Evolutionary conservation across 352 stramenopile genomes (phyloP).

Genomic region (Saprolegnia parasitica): DNA sequence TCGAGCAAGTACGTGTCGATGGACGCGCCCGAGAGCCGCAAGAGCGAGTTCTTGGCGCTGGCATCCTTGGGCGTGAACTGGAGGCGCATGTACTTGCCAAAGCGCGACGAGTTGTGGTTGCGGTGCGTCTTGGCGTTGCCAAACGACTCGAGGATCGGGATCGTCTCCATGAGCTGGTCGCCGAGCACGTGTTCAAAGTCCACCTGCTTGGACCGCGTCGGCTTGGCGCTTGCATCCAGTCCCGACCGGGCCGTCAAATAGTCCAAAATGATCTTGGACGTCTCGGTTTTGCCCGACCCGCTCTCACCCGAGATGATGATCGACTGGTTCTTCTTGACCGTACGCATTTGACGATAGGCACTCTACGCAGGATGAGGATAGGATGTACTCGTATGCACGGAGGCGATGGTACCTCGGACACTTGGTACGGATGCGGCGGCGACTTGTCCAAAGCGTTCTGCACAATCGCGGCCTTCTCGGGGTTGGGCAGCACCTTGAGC

Average conservation of each 20-base stretch:
- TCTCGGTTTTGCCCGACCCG: constrained; percentile 92
- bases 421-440: constrained; percentile 31
- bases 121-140: constrained; percentile 86
- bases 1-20: constrained; percentile 56
- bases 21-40: constrained; percentile 49
- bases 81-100: constrained; percentile 77
- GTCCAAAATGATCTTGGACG: constrained; percentile 94
- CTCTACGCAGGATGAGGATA: no score
- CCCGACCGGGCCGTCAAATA: constrained; percentile 83
- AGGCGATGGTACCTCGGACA: constrained; percentile 29
- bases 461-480: constrained; percentile 32
- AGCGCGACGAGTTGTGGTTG: constrained; percentile 77
- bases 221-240: constrained; percentile 40
- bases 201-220: constrained; percentile 56
- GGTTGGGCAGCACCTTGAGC: constrained; percentile 46
- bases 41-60: no score
- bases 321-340: constrained; percentile 85
- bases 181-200: no score
- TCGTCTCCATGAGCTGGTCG: constrained; percentile 79
- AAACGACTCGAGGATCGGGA: constrained; percentile 91
- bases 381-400: no score
- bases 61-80: constrained; percentile 55
- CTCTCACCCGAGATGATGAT: constrained; percentile 83
- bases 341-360: constrained; percentile 58
- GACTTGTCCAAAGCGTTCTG: constrained; percentile 27